These are phyloP conservation scores for Fusarium sp. DNA, from an alignment of 2,329 filamentous ascomycete species.

Conservation along the genomic window DNA sequence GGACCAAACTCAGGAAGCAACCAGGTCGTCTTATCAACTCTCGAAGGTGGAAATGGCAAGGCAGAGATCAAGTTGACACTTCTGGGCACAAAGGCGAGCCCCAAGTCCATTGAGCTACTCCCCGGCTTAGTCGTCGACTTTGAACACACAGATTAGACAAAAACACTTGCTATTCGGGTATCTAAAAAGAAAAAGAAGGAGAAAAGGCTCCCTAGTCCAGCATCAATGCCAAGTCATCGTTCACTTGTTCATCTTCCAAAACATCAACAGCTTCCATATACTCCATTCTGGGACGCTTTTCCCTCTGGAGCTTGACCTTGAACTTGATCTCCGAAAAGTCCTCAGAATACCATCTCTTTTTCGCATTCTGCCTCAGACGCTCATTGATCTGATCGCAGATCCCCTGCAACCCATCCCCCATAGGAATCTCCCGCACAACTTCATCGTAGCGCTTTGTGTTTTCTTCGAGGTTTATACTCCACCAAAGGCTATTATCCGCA, in stretches of 20 bases:
- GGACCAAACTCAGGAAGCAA: slow-evolving; percentile 24
- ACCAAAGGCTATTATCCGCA: background rate
- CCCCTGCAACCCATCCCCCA: background rate
- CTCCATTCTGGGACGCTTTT: background rate
- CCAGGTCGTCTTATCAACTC: slow-evolving; percentile 12
- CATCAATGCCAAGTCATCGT: background rate
- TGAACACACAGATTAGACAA: slow-evolving; percentile 13
- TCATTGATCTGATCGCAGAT: background rate
- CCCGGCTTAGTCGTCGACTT: slow-evolving; percentile 35
- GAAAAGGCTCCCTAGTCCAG: background rate
- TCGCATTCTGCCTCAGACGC: background rate
- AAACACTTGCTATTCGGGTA: background rate
- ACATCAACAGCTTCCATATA: background rate
- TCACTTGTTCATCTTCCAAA: background rate
- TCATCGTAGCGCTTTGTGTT: background rate
- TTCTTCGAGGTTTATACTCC: background rate
- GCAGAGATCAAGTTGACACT: slow-evolving; percentile 34
- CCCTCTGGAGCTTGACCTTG: background rate
- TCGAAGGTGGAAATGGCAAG: background rate
- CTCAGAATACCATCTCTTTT: background rate
- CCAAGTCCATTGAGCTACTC: slow-evolving; percentile 33
- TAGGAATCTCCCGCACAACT: background rate
- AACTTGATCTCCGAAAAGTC: background rate
- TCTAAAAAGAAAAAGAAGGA: background rate
- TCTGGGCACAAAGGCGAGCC: slow-evolving; percentile 34